phyloP scores from a whole-genome alignment of 1,284 basidiomycete species.

The Boletus semigastroideus region DNA sequence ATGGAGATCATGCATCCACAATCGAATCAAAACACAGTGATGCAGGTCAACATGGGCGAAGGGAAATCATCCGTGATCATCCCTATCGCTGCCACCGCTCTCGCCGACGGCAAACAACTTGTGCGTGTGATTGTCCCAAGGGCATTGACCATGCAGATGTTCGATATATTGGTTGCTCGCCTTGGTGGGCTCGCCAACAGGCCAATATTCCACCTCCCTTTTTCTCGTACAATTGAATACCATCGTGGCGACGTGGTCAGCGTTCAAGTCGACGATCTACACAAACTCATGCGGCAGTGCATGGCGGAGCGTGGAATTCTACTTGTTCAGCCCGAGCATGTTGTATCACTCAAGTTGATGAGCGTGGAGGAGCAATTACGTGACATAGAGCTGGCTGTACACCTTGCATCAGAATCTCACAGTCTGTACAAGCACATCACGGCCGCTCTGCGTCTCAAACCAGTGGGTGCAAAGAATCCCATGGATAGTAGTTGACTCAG shows the following conservation, averaged over 20 bases:
- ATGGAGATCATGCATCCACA: conserved; percentile 46
- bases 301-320: conserved; percentile 40
- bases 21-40: conserved; percentile 3
- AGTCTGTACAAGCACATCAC: not conserved
- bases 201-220: conserved; percentile 48
- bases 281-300: conserved; percentile 37
- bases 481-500: not conserved
- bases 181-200: conserved; percentile 46
- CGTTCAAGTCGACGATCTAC: conserved; percentile 17
- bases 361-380: conserved; percentile 17
- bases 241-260: accelerated
- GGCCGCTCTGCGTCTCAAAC: not conserved
- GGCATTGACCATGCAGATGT: conserved; percentile 44
- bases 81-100: conserved; percentile 40
- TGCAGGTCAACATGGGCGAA: conserved; percentile 3
- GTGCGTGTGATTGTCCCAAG: conserved; percentile 50
- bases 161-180: conserved; percentile 43
- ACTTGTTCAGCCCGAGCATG: conserved; percentile 49
- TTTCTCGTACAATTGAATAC: conserved; percentile 35
- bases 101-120: conserved; percentile 43
- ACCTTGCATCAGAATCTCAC: no score
- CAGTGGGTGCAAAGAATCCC: not conserved
- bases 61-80: conserved; percentile 37
- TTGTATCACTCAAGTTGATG: conserved; percentile 39
- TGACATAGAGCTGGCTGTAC: not conserved